A percentile compares a stretch with the other conserved stretches of the same genome.
Conservation (phyloP, 768 basidiomycete genomes). For the Leucocoprinus birnbaumii region DNA sequence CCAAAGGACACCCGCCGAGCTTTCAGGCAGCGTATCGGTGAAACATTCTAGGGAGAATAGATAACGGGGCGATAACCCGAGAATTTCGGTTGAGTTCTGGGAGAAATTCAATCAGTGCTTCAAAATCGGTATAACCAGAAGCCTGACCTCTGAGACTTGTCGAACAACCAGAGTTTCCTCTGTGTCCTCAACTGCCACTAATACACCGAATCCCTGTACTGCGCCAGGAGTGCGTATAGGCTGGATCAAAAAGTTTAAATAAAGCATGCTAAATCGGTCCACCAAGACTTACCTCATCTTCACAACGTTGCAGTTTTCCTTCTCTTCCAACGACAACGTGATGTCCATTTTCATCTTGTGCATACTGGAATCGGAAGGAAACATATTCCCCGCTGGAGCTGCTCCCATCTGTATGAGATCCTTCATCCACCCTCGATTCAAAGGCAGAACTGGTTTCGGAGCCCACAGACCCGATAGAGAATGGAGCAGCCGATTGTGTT, state of each 20-base stretch:
- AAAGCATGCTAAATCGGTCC: not conserved
- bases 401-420: slow-evolving; percentile 13
- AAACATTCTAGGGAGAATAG: slow-evolving; percentile 75
- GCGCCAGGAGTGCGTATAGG: slow-evolving; percentile 83
- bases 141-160: slow-evolving; percentile 73
- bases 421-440: not conserved
- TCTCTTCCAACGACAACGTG: slow-evolving; percentile 71
- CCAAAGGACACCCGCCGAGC: slow-evolving; percentile 64
- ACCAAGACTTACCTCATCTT: slow-evolving; percentile 59
- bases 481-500: not conserved
- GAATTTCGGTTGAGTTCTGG: slow-evolving; percentile 71
- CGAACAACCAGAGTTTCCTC: slow-evolving; percentile 58
- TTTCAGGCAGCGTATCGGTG: slow-evolving; percentile 62
- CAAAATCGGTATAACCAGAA: slow-evolving; percentile 8
- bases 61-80: slow-evolving; percentile 68
- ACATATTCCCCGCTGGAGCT: slow-evolving; percentile 28
- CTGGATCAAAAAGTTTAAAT: slow-evolving; percentile 26
- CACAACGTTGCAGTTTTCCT: slow-evolving; percentile 61
- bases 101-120: not conserved
- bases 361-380: slow-evolving; percentile 65
- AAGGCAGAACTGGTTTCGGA: slow-evolving; percentile 11
- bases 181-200: slow-evolving; percentile 66
- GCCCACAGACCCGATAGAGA: not conserved
- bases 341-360: slow-evolving; percentile 61
- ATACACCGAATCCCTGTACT: slow-evolving; percentile 80